Percentiles rank a stretch among this genome's conserved stretches.
Conservation (phyloP, 805 yeast genomes). For the Nakazawaea wyomingensis region DNA sequence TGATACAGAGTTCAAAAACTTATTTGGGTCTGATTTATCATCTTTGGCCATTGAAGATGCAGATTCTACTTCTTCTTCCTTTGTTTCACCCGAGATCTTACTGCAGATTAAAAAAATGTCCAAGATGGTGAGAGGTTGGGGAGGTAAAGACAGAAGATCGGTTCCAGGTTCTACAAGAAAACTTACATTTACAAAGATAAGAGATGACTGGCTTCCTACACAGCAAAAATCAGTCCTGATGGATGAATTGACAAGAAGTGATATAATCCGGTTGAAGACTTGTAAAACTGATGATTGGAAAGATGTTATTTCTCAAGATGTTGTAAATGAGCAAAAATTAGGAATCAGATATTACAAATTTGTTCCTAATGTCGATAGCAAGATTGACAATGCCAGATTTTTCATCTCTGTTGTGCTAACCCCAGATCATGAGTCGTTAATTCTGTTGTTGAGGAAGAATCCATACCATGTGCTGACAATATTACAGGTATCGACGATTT, state of each 20-base stretch:
- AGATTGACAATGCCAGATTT: conserved; percentile 42
- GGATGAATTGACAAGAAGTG: conserved; percentile 44
- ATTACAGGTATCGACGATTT: conserved; percentile 71
- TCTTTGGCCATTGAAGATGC: conserved; percentile 68
- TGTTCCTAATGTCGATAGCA: conserved; percentile 23
- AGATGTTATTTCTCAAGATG: conserved; percentile 40
- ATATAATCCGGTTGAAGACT: conserved; percentile 32
- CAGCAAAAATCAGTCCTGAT: conserved; percentile 52
- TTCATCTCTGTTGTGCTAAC: conserved; percentile 61
- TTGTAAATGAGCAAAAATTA: conserved; percentile 28
- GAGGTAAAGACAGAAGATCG: conserved; percentile 67
- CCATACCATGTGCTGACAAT: conserved; percentile 78
- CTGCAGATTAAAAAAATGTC: conserved; percentile 56
- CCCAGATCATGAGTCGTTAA: conserved; percentile 76
- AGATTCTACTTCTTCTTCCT: conserved; percentile 65
- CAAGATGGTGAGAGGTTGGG: conserved; percentile 72
- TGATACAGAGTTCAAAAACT: conserved; percentile 62
- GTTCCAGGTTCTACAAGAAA: conserved; percentile 74
- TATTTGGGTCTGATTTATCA: conserved; percentile 65
- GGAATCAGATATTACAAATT: conserved; percentile 59
- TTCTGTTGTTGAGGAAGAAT: conserved; percentile 47
- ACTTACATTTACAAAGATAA: conserved; percentile 60
- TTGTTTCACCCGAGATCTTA: conserved; percentile 63
- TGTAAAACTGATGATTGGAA: conserved; percentile 38
- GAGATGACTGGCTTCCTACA: conserved; percentile 80